Evolutionary conservation across 1,139 yeast genomes (phyloP).

Genomic region (Taphrina populina): DNA sequence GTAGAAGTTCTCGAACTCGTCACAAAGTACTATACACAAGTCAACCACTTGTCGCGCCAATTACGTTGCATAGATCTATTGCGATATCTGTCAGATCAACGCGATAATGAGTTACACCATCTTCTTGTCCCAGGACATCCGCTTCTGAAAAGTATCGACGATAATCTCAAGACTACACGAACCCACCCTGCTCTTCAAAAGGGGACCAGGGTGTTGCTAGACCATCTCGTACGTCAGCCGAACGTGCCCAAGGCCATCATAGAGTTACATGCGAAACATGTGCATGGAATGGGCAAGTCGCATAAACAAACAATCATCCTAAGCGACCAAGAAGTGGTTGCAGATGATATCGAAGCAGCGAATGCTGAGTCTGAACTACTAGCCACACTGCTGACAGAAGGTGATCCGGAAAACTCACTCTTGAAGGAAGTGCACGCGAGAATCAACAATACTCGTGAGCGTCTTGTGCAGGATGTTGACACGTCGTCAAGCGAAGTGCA

Average conservation of each 20-base stretch:
- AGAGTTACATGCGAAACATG: constrained; percentile 22
- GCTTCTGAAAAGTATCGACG: constrained; percentile 11
- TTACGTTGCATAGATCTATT: constrained; percentile 23
- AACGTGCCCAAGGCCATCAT: constrained; percentile 21
- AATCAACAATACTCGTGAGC: constrained; percentile 9
- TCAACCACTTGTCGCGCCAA: constrained; percentile 4
- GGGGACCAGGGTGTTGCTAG: constrained; percentile 18
- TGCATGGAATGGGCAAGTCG: constrained; percentile 9
- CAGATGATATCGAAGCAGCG: constrained; percentile 18
- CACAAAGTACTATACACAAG: constrained; percentile 23
- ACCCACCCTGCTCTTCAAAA: constrained; percentile 19
- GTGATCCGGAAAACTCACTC: constrained; percentile 5
- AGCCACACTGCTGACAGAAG: constrained; percentile 6
- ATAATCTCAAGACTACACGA: constrained; percentile 6
- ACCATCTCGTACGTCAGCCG: constrained; percentile 24
- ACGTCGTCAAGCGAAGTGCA: constrained; percentile 16
- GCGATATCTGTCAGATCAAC: constrained; percentile 29
- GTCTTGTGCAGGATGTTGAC: constrained; percentile 11
- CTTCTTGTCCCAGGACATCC: constrained; percentile 16
- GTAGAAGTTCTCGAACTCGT: constrained; percentile 21
- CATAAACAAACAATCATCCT: constrained; percentile 18
- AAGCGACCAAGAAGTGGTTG: constrained; percentile 16
- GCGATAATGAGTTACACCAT: constrained; percentile 13
- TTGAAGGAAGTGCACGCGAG: constrained; percentile 13
- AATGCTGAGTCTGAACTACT: constrained; percentile 25